These are phyloP conservation scores for Zea mays DNA, from an alignment of 176 grass and related monocot genomes.

Conservation along the genomic window Zm-B73-REFERENCE-NAM-5.0 NC_050100.1:184105501-184106000, in stretches of 20 bases:
- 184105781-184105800: background rate
- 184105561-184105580: too few species aligned
- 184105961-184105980: too few species aligned
- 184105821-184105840: background rate
- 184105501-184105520: too few species aligned
- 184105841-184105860: too few species aligned
- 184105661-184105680: background rate
- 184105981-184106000: too few species aligned
- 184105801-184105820: conserved; percentile 4
- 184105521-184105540: too few species aligned
- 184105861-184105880: too few species aligned
- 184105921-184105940: too few species aligned
- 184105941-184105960: too few species aligned
- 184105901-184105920: too few species aligned
- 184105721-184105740: background rate
- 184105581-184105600: background rate
- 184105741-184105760: background rate
- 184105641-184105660: background rate
- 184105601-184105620: background rate
- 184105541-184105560: too few species aligned
- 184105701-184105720: background rate
- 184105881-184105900: too few species aligned
- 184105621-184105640: background rate
- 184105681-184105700: background rate
- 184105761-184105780: background rate